Percentiles rank a stretch among this genome's conserved stretches.
These are phyloP conservation scores for Clathrospora elynae DNA, from an alignment of 2,329 filamentous ascomycete genomes.

Conservation along the genomic window DNA sequence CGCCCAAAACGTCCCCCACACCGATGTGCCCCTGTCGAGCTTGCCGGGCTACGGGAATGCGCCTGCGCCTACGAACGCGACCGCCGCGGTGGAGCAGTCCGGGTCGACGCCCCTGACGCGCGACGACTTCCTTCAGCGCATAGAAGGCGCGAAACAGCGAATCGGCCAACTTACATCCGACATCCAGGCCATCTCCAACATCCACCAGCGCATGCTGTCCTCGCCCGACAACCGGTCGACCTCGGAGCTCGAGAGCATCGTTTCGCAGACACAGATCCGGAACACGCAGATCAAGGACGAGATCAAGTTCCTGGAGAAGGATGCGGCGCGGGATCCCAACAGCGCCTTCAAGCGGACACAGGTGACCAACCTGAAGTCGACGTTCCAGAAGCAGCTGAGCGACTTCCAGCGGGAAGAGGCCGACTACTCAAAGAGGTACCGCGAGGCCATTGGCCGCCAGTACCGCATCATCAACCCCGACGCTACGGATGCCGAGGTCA, in stretches of 20 bases:
- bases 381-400: constrained; percentile 73
- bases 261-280: constrained; percentile 71
- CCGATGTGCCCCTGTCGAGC: constrained; percentile 21
- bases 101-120: constrained; percentile 59
- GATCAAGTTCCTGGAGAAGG: constrained; percentile 75
- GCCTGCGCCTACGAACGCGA: neutral
- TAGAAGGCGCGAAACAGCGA: constrained; percentile 68
- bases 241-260: constrained; percentile 67
- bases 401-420: constrained; percentile 74
- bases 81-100: constrained; percentile 59
- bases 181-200: constrained; percentile 68
- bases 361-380: constrained; percentile 69
- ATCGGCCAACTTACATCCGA: constrained; percentile 70
- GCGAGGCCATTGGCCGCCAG: constrained; percentile 78
- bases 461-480: constrained; percentile 82
- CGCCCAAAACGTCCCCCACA: constrained; percentile 19
- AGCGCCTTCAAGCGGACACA: constrained; percentile 72
- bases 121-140: constrained; percentile 70
- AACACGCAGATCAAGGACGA: constrained; percentile 79
- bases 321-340: constrained; percentile 67
- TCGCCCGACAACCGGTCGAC: constrained; percentile 63
- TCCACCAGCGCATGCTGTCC: constrained; percentile 73
- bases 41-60: constrained; percentile 8
- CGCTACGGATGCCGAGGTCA: constrained; percentile 73
- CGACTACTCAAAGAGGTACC: constrained; percentile 71